Base-by-base conservation (phyloP, 129 eudicot species). In the Tagetes erecta region DNA sequence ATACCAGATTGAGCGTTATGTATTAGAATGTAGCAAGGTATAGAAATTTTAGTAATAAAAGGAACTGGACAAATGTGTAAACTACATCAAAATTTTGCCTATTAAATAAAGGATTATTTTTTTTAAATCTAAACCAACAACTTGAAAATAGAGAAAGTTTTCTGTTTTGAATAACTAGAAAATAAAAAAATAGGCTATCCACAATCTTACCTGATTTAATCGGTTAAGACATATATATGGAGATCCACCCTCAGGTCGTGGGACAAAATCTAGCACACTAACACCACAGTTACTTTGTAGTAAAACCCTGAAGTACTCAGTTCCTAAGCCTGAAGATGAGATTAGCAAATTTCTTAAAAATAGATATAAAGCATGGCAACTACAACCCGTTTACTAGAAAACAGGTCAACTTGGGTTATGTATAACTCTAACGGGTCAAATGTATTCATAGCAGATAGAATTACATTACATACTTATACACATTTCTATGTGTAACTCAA, bases 261-360 rank as follows among this genome's bases (percentile, higher is more conserved):
- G 99, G 68, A 83, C 81, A 79, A 94, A 94, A 80, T 94, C 96
- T 64, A 91, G 78, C 70, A 91, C 97, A 79, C 99, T 94, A 57
- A 91, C 99, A 60, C 99, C 97, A 79, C 99, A 94, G 56, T 94
- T 94, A 78, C 99, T 91, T 86, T 94, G 97, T 80, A 88, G 93
- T 83, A 94, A 77, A 37, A 85, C 14, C 84, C 98, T 88, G 86
- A 93, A 93, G 84, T 93, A 93, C 84, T 90, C 97, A 0, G 98
- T 83, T 76, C 92, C 98, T 74, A 93, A 66, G 38, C 98, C 98
- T 93, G 84, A 59, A 70, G 74, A 50, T 53, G 60, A 40, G 51
- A 56, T 70, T 30, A 70, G 64, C 65, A 38, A 34, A 33, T 50
- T 46, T 36, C 9, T 6, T 8, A 6, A 64, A 52, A 64, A 60